phyloP scores from a whole-genome alignment of 306 rosid species.

The Fragaria ananassa region DNA sequence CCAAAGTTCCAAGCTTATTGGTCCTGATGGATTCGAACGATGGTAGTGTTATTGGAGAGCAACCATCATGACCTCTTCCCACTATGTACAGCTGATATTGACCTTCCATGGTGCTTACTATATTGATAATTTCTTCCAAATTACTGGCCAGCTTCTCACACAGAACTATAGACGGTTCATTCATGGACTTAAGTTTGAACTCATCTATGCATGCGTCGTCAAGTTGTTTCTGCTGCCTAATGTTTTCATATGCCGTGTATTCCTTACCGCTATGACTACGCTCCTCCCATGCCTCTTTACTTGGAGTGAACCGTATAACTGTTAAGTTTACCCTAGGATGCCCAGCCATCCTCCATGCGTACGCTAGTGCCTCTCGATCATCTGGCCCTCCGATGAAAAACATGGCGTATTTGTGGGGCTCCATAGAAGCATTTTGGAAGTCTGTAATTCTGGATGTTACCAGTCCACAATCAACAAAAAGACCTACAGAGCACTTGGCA shows the following conservation, averaged over 20 bases:
- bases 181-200: constrained; percentile 14
- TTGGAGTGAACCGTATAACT: constrained; percentile 34
- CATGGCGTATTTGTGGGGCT: constrained; percentile 23
- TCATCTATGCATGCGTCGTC: constrained; percentile 24
- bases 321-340: constrained; percentile 30
- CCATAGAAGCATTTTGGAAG: neutral
- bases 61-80: constrained; percentile 32
- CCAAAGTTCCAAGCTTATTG: constrained; percentile 34
- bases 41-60: constrained; percentile 18
- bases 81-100: constrained; percentile 29
- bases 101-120: constrained; percentile 22
- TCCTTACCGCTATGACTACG: constrained; percentile 2
- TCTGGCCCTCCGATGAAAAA: constrained; percentile 48
- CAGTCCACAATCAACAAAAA: constrained; percentile 42
- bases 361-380: constrained; percentile 57
- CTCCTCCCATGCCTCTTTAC: constrained; percentile 19
- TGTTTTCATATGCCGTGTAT: constrained; percentile 5
- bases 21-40: constrained; percentile 32
- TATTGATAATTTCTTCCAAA: constrained; percentile 32
- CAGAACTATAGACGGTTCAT: constrained; percentile 16
- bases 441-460: neutral
- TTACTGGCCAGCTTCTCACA: constrained; percentile 28
- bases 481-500: constrained; percentile 34
- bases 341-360: constrained; percentile 55
- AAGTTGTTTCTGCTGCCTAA: constrained; percentile 21